Percentiles rank a stretch among this genome's conserved stretches.
Evolutionary conservation across 2,329 filamentous ascomycete species (phyloP).

Genomic region (Neonectria magnoliae): DNA sequence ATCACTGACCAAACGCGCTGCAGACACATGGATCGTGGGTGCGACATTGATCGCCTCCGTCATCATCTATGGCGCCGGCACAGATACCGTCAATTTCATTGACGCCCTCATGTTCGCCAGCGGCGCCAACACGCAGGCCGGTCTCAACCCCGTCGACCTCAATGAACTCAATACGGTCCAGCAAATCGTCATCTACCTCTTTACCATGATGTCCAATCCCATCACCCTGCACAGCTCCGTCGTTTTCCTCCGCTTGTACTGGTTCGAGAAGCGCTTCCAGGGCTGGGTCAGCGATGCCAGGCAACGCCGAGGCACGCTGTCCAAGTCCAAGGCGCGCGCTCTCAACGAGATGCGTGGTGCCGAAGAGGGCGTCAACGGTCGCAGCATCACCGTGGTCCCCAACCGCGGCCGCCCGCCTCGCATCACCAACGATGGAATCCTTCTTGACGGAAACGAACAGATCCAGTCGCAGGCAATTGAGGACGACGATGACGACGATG

Average conservation of each 20-base stretch:
- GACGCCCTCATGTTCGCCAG: conserved; percentile 91
- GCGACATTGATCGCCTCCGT: conserved; percentile 80
- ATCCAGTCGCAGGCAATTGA: conserved; percentile 40
- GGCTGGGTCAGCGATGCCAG: conserved; percentile 80
- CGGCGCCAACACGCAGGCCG: conserved; percentile 90
- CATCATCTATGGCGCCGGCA: conserved; percentile 72
- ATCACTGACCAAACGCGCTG: conserved; percentile 32
- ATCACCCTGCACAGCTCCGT: conserved; percentile 87
- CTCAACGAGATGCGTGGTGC: conserved; percentile 56
- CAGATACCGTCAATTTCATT: conserved; percentile 75
- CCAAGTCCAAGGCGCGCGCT: conserved; percentile 67
- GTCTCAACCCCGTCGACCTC: conserved; percentile 82
- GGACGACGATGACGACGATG: conserved; percentile 47
- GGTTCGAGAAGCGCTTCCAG: conserved; percentile 98
- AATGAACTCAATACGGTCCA: conserved; percentile 76
- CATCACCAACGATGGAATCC: conserved; percentile 69
- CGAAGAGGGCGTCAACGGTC: conserved; percentile 72
- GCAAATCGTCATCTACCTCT: conserved; percentile 76
- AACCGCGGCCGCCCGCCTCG: conserved; percentile 62
- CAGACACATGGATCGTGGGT: conserved; percentile 83
- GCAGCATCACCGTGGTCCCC: conserved; percentile 74
- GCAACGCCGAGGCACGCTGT: conserved; percentile 70
- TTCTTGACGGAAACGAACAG: conserved; percentile 50
- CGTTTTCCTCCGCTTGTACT: conserved; percentile 92
- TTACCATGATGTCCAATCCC: conserved; percentile 80